Evolutionary conservation across 169 alveolate genomes (phyloP), one percentile per base, ranked within the genome.

Genomic region (Plasmodium berghei): DNA sequence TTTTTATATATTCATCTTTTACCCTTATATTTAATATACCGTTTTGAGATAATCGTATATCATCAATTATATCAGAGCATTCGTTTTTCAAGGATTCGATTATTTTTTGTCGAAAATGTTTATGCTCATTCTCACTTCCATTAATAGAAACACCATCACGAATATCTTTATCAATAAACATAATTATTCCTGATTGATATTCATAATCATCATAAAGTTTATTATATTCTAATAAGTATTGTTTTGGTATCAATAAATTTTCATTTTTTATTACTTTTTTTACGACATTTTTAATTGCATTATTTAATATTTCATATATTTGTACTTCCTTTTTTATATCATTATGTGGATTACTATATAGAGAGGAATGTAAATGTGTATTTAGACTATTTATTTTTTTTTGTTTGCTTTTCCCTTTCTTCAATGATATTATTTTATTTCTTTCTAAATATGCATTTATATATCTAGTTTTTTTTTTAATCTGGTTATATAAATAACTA

Each of bases 201-300:
- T 70, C 77, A 71, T 58, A 86, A 22, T 69, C 14, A 10, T 86
- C 52, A 52, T 59, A 71, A 34, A 86, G 5, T 34, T 86, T 86
- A 46, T 86, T 86, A 9, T 70, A 42, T 86, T 86, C 91, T 9
- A 86, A 16, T 48, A 86, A 42, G 34, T 87, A 70, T 40, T 69
- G 58, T 49, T 55, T 56, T 14, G 91, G 91, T 20, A 86, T 42
- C 12, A 20, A 26, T 48, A 86, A 46, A 42, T 55, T 69, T 52
- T 83, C 73, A 62, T 86, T 54, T 49, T 46, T 16, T n/a, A 46
- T 5, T 1, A 86, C 61, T 48, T 62, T 48, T 54, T 42, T 18
- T 10, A 42, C 46, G 0, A 86, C 14, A 40, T 58, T 71, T 52
- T 69, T 71, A 54, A 86, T 61, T 14, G 58, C 24, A 12, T 86